phyloP scores from a whole-genome alignment of 352 stramenopile genomes.

The Pythium rhizo-oryzae region DNA sequence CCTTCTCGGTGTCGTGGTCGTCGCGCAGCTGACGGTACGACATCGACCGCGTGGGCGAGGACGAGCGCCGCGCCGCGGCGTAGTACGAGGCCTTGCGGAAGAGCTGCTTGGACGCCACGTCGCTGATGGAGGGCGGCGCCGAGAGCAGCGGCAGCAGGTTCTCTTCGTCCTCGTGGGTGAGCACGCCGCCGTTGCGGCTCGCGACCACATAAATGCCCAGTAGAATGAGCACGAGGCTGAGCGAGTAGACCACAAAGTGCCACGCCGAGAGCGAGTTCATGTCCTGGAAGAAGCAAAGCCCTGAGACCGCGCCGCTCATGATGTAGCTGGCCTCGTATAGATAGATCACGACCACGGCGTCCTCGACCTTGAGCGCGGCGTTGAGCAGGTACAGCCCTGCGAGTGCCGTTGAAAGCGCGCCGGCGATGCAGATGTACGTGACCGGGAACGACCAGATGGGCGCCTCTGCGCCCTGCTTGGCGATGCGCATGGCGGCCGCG shows the following conservation, averaged over 20 bases:
- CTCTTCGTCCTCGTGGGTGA: conserved; percentile 50
- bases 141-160: conserved; percentile 56
- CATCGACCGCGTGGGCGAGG: conserved; percentile 35
- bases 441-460: conserved; percentile 57
- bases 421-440: conserved; percentile 71
- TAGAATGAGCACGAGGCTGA: conserved; percentile 72
- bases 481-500: conserved; percentile 60
- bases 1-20: conserved; percentile 15
- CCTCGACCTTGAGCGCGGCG: conserved; percentile 77
- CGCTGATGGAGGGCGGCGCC: conserved; percentile 42
- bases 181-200: conserved; percentile 42
- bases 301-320: conserved; percentile 69
- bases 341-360: conserved; percentile 83
- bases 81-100: conserved; percentile 63
- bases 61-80: conserved; percentile 31
- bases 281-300: conserved; percentile 80
- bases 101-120: conserved; percentile 48
- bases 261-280: conserved; percentile 65
- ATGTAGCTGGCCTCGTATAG: conserved; percentile 86
- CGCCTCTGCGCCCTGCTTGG: conserved; percentile 53
- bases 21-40: conserved; percentile 22
- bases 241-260: conserved; percentile 77
- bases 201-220: conserved; percentile 76
- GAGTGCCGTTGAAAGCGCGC: conserved; percentile 63
- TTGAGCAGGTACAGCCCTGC: conserved; percentile 77